Evolutionary conservation across 768 basidiomycete species (phyloP), one percentile per base, ranked within the genome.

Genomic region (Rhizopogon vulgaris): DNA sequence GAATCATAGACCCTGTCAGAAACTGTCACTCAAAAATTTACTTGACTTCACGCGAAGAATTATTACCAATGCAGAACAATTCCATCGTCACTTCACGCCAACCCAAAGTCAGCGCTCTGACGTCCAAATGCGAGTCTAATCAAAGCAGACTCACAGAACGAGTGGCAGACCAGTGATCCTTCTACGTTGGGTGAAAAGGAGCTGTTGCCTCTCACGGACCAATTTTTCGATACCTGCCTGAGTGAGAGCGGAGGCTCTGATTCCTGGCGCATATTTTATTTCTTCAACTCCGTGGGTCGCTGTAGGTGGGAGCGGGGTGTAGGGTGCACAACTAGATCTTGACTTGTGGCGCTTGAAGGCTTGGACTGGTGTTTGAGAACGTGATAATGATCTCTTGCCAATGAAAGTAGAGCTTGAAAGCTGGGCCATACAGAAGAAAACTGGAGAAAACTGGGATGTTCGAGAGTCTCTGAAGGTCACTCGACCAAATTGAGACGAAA

Each of bases 31-130:
- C 32, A 32, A 14, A 9, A 34, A 18, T 22, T 46, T 32, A 46
- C 22, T 32, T 24, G 14, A 5, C 12, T 34, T 14, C 15, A 4
- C 12, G 32, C 11, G 22, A 34, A 46, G 45, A 46, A 46, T 10
- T 22, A 42, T 41, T 61, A 63, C 68, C 68, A 69, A 51, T 66
- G 63, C 41, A 68, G 37, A 38, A 61, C 46, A 24, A 68, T 63
- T 1, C 64, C 60, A 18, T 69, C 66, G 38, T 58, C 62, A 7
- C 66, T 66, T 34, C 24, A 32, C n/a, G 28, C 14, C 4, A 41
- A 47, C 15, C 28, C 40, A 32, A 36, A 17, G 17, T 25, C 38
- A 48, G 65, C 39, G 59, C 50, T 40, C 18, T 30, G 42, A 8
- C 32, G 38, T 6, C 39, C 34, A 10, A n/a, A 39, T 11, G 45